Evolutionary conservation across 139 green algal genomes (phyloP).

Genomic region (Picochlorum sp.): DNA sequence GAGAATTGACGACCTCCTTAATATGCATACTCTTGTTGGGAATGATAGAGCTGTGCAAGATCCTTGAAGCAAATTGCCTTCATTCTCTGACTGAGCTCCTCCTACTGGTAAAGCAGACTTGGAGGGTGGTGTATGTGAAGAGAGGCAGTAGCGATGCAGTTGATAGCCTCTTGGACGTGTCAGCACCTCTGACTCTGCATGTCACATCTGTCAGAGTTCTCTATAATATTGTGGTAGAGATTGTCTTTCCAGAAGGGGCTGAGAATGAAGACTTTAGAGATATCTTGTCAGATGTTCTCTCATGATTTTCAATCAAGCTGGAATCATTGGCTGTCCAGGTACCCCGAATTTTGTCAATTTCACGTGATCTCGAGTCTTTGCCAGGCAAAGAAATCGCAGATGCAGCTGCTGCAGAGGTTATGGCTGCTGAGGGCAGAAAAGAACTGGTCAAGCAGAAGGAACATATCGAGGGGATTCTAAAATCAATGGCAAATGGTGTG

Average conservation of each 20-base stretch:
- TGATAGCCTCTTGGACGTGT: conserved; percentile 55
- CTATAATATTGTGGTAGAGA: conserved; percentile 76
- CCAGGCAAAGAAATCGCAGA: conserved; percentile 13
- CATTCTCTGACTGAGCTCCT: conserved; percentile 75
- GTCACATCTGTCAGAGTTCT: conserved; percentile 75
- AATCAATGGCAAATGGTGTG: not conserved
- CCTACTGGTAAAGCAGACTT: conserved; percentile 53
- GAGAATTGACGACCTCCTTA: conserved; percentile 57
- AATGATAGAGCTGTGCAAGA: conserved; percentile 41
- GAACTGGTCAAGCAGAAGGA: conserved; percentile 15
- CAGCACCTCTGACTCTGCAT: conserved; percentile 51
- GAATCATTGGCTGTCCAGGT: conserved; percentile 32
- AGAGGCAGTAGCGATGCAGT: conserved; percentile 61
- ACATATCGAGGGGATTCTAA: not conserved
- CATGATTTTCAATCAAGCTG: conserved; percentile 74
- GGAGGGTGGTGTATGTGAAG: conserved; percentile 45
- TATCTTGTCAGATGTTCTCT: conserved; percentile 70
- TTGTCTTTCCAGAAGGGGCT: conserved; percentile 44
- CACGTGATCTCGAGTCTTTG: conserved; percentile 13
- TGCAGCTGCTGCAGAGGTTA: conserved; percentile 8
- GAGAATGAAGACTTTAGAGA: conserved; percentile 28
- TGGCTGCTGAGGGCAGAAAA: not conserved
- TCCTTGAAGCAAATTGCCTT: conserved; percentile 66
- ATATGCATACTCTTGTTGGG: conserved; percentile 72
- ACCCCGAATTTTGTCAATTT: conserved; percentile 13